Evolutionary conservation across 78 protist genomes (phyloP), one percentile per base, ranked within the genome.

Genomic region (Pigoraptor vietnamica): DNA sequence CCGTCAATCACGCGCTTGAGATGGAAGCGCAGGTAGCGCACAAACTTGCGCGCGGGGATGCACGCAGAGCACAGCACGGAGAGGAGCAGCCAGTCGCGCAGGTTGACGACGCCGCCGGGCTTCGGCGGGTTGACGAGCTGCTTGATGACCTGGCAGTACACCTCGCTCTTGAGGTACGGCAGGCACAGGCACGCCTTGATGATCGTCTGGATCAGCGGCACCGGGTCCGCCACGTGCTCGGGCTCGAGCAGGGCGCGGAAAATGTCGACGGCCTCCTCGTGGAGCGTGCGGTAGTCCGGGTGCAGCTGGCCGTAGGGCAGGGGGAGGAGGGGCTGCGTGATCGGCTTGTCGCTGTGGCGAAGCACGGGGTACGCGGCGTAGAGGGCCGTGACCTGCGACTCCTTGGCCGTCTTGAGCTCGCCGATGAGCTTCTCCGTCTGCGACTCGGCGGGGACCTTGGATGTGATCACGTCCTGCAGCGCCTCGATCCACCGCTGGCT

Each of bases 21-120:
- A 32, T 87, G 90, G 90, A 87, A 87, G 37, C 81, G 56, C 24
- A 87, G 90, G 90, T 24, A 40, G 32, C 90, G 90, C 36, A 87
- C 38, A n/a, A n/a, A 87, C 56, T 40, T 38, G 38, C 90, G 90
- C 81, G 35, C 34, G 90, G 90, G 90, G 9, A 87, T 2, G 67
- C 2, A 40, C 21, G 90, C 39, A 38, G 40, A 38, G 81, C 90
- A 39, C 34, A 40, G 36, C 21, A 37, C 90, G 32, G 90, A 21
- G 24, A 87, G 67, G 37, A 87, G 32, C 10, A 36, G 90, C 90
- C 90, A 87, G 90, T 87, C 14, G 81, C 40, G 37, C 10, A 87
- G 1, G 81, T 39, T 40, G 32, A 40, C n/a, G 36, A 9, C 25
- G 81, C 40, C 1, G 90, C 37, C 37, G 81, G 56, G 90, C n/a